Evolutionary conservation across 2,329 filamentous ascomycete genomes (phyloP).

Genomic region (Botrytis hyacinthi): DNA sequence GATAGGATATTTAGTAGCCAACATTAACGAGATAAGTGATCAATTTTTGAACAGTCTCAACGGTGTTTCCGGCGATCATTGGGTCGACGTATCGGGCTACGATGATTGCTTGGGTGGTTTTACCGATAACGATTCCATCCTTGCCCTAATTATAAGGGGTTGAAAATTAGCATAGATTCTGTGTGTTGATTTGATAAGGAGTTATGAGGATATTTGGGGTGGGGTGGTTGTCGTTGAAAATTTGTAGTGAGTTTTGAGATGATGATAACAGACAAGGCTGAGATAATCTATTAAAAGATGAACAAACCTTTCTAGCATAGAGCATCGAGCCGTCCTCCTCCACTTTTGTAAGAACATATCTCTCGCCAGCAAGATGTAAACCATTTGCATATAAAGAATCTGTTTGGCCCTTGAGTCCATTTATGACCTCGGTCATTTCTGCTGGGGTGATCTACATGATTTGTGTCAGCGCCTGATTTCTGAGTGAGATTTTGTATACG

Average conservation of each 20-base stretch:
- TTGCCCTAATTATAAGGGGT: conserved; percentile 57
- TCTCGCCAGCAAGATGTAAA: conserved; percentile 71
- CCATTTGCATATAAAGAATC: conserved; percentile 71
- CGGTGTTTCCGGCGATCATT: conserved; percentile 71
- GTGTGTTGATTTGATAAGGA: background rate
- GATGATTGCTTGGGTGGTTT: conserved; percentile 86
- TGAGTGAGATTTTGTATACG: background rate
- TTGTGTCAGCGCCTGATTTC: conserved; percentile 6
- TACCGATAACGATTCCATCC: conserved; percentile 77
- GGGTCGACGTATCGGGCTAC: conserved; percentile 80
- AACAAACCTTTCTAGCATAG: conserved; percentile 79
- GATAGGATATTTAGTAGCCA: conserved; percentile 56
- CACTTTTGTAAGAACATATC: conserved; percentile 73
- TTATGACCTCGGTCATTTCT: conserved; percentile 58
- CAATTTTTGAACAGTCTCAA: conserved; percentile 76
- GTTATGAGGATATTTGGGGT: too few species aligned
- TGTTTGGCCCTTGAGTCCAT: conserved; percentile 49
- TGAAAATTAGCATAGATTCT: conserved; percentile 11
- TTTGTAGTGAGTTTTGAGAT: background rate
- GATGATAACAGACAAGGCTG: background rate
- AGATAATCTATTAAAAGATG: background rate
- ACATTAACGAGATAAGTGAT: conserved; percentile 78
- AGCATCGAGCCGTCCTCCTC: conserved; percentile 67
- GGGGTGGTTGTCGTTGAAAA: background rate
- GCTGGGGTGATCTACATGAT: conserved; percentile 50